Percentiles rank a stretch among this genome's conserved stretches.
Conservation (phyloP, 371 early-diverging fungal genomes). For the Mucor velutinosus region DNA sequence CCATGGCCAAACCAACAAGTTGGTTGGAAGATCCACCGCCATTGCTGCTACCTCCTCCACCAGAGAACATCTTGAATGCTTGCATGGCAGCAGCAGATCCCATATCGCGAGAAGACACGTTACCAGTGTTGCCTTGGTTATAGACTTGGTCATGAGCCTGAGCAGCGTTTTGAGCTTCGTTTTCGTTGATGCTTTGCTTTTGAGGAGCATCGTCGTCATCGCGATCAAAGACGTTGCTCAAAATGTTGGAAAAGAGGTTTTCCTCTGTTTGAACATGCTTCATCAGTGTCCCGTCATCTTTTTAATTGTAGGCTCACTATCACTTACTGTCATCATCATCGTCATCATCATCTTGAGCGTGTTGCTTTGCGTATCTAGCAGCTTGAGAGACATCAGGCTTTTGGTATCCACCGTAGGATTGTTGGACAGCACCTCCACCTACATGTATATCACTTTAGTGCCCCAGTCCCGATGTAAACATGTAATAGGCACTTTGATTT, state of each 20-base stretch:
- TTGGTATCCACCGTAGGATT: constrained; percentile 8
- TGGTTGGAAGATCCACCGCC: constrained; percentile 25
- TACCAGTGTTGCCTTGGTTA: constrained; percentile 24
- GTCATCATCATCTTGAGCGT: constrained; percentile 23
- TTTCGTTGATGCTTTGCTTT: constrained; percentile 22
- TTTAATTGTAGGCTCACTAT: no score
- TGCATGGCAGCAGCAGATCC: constrained; percentile 55
- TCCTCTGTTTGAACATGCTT: constrained; percentile 14
- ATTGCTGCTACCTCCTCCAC: constrained; percentile 30
- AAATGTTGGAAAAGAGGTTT: constrained; percentile 31
- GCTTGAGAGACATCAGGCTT: constrained; percentile 34
- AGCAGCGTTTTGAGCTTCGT: constrained; percentile 36
- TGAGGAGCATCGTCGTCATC: constrained; percentile 37
- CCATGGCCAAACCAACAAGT: constrained; percentile 52
- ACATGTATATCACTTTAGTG: not conserved
- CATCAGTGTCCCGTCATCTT: not conserved
- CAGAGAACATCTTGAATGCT: constrained; percentile 51
- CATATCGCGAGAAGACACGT: constrained; percentile 40
- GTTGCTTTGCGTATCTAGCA: constrained; percentile 36
- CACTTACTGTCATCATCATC: constrained; percentile 27
- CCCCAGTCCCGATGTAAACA: not conserved
- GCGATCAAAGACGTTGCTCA: constrained; percentile 26
- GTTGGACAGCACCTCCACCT: constrained; percentile 11
- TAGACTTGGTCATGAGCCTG: constrained; percentile 42
- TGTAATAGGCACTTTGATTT: not conserved